Evolutionary conservation across 805 yeast genomes (phyloP).

Genomic region (Wickerhamomyces hampshirensis): DNA sequence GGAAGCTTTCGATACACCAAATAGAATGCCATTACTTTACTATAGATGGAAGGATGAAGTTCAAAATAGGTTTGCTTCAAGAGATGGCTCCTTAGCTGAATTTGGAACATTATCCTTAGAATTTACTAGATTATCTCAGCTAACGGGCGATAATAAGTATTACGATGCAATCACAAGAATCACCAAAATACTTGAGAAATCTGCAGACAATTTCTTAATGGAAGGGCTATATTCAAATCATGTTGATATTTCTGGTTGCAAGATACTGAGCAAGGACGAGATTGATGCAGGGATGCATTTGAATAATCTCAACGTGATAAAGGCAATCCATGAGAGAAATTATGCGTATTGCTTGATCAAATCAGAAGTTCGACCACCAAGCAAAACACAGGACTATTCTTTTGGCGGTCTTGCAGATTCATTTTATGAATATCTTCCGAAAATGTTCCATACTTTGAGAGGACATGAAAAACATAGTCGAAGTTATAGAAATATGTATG

Average conservation of each 20-base stretch:
- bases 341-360: constrained; percentile 31
- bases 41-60: constrained; percentile 37
- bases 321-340: constrained; percentile 27
- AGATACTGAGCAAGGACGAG: constrained; percentile 25
- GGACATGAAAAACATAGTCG: constrained; percentile 29
- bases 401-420: constrained; percentile 42
- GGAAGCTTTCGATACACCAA: constrained; percentile 57
- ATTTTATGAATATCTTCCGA: constrained; percentile 44
- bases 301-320: constrained; percentile 31
- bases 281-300: constrained; percentile 29
- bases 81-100: constrained; percentile 36
- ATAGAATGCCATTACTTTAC: constrained; percentile 44
- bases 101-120: constrained; percentile 48
- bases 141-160: constrained; percentile 44
- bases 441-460: constrained; percentile 40
- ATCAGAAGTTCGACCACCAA: constrained; percentile 18
- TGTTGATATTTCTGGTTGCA: constrained; percentile 51
- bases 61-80: constrained; percentile 34
- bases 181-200: constrained; percentile 33
- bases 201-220: constrained; percentile 29
- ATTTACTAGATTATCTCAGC: constrained; percentile 45
- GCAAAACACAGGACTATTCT: constrained; percentile 22
- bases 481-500: constrained; percentile 29
- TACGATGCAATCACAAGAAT: constrained; percentile 45
- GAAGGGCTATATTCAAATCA: constrained; percentile 40